Evolutionary conservation across 2,329 filamentous ascomycete species (phyloP), one percentile per base, ranked within the genome.

Genomic region (Dactylellina drechsleri): DNA sequence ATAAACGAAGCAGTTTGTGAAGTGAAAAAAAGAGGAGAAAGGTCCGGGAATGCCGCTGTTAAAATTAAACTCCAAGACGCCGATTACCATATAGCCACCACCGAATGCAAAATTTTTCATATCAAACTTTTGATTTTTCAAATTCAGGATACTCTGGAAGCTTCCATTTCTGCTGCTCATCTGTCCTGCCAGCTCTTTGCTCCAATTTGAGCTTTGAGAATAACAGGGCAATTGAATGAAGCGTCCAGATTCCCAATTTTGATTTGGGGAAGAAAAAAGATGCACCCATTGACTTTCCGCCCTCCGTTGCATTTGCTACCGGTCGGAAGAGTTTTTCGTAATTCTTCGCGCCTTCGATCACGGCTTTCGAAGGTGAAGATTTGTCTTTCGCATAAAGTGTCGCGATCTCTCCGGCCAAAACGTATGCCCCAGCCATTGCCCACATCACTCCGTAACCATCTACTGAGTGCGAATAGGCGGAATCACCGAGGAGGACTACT

Each of bases 371-470:
- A 3, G 45, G 59, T 15, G 43, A 52, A 4, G 45, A 52, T 8
- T 52, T 62, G 18, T 62, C 41, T 20, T 62, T 53, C 23, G 3
- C 28, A 31, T 62, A 53, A 8, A 62, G 31, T 12, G 59, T 40
- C 45, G 45, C 45, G n/a, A 62, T 62, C 20, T 62, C 59, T 4
- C 59, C 59, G 8, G 59, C 59, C 4, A 62, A 13, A 10, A 62
- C 26, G 23, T 62, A 62, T 7, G 45, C 43, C n/a, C 59, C 59
- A 16, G 26, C 59, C n/a, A 62, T 16, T 4, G 43, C 45, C 59
- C 43, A 40, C 5, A 45, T 62, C 6, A 40, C 26, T 4, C 59
- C 59, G 15, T 40, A 52, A 10, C 59, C 59, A 23, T 62, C 59
- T 4, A 41, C 59, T 10, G 59, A 36, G 15, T 62, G 43, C 1